Evolutionary conservation across 108 stramenopile species (phyloP).

Genomic region (Skeletonema marinoi): DNA sequence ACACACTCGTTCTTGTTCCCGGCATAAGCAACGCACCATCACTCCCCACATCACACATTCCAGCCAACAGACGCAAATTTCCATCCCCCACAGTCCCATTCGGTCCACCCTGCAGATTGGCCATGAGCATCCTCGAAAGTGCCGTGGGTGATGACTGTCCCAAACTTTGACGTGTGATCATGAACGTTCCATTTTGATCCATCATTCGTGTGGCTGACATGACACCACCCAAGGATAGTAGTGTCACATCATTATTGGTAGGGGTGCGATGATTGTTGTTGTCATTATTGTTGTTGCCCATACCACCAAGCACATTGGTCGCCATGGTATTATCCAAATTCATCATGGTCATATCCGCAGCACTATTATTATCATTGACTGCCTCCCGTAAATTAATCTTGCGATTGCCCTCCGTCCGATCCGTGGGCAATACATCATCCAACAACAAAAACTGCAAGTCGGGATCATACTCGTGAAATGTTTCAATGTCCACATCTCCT

Average conservation of each 20-base stretch:
- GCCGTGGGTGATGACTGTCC: slow-evolving; percentile 22
- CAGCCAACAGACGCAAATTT: slow-evolving; percentile 22
- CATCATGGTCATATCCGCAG: slow-evolving; percentile 5
- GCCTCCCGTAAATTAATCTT: slow-evolving; percentile 51
- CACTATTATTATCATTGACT: neutral
- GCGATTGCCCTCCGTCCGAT: slow-evolving; percentile 33
- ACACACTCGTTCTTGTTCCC: slow-evolving; percentile 25
- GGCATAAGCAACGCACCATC: slow-evolving; percentile 64
- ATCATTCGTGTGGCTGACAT: slow-evolving; percentile 27
- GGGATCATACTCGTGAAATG: slow-evolving; percentile 72
- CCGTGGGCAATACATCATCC: slow-evolving; percentile 92
- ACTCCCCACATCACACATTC: slow-evolving; percentile 54
- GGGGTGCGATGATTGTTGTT: neutral
- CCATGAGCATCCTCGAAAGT: slow-evolving; percentile 27
- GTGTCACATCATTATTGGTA: slow-evolving; percentile 18
- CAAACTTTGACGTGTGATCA: slow-evolving; percentile 21
- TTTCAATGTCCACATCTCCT: slow-evolving; percentile 64
- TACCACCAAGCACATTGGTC: slow-evolving; percentile 4
- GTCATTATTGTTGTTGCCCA: neutral
- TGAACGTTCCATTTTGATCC: slow-evolving; percentile 38
- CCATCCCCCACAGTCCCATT: slow-evolving; percentile 9
- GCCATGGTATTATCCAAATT: slow-evolving; percentile 11
- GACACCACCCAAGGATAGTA: slow-evolving; percentile 38
- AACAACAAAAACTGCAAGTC: slow-evolving; percentile 85
- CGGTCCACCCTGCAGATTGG: slow-evolving; percentile 32